A percentile compares a stretch with the other conserved stretches of the same genome.
Conservation (phyloP, 805 yeast species). For the Saccharomycopsis selenospora region DNA sequence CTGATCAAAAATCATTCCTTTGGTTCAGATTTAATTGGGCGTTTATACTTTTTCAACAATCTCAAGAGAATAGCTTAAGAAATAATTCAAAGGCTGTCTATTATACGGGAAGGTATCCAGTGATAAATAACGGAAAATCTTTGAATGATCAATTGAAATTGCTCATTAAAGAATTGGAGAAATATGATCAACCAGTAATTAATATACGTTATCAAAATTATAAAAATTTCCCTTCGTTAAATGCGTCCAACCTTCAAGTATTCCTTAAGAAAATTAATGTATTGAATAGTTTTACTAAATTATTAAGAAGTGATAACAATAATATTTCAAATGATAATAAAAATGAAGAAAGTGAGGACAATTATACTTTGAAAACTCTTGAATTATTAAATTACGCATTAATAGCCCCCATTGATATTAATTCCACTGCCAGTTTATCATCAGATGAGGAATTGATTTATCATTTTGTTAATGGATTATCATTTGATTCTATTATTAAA, state of each 20-base stretch:
- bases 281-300: conserved; percentile 52
- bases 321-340: not conserved
- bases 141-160: conserved; percentile 24
- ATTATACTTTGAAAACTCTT: conserved; percentile 5
- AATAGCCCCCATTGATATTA: conserved; percentile 5
- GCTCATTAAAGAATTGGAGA: not conserved
- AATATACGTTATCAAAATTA: conserved; percentile 50
- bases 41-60: conserved; percentile 37
- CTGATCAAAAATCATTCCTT: conserved; percentile 27
- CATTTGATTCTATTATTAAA: conserved; percentile 58
- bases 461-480: conserved; percentile 52
- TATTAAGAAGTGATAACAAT: conserved; percentile 32
- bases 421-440: conserved; percentile 16
- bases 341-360: conserved; percentile 4
- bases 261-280: conserved; percentile 70
- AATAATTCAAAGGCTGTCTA: no score
- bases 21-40: conserved; percentile 43
- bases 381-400: conserved; percentile 7
- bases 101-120: conserved; percentile 7
- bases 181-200: conserved; percentile 13
- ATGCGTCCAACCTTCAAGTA: conserved; percentile 39
- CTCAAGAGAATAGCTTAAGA: conserved; percentile 31
- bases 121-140: conserved; percentile 23
- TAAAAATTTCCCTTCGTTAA: conserved; percentile 50
- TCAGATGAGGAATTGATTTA: conserved; percentile 46